A percentile compares a stretch with the other conserved stretches of the same genome.
phyloP scores from a whole-genome alignment of 2,329 filamentous ascomycete species.

The Paraphaeosphaeria sporulosa region DNA sequence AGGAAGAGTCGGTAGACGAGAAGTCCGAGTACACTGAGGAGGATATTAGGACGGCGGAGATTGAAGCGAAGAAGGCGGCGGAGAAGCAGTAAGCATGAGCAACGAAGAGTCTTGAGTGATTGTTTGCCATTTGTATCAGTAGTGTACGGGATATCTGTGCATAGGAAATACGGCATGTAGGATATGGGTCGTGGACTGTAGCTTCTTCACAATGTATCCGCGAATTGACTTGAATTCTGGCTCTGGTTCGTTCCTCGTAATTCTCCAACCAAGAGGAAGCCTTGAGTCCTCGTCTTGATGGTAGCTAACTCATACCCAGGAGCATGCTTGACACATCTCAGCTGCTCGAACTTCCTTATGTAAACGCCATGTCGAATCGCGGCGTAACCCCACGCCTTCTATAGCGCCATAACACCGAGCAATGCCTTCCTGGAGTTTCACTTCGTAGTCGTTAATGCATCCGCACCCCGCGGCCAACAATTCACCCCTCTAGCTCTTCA shows the following conservation, averaged over 20 bases:
- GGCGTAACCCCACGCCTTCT: slow-evolving; percentile 4
- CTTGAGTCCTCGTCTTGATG: not conserved
- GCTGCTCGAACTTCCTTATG: not conserved
- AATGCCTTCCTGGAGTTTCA: slow-evolving; percentile 4
- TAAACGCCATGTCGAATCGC: slow-evolving; percentile 2
- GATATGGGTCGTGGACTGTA: slow-evolving; percentile 1
- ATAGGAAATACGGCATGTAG: slow-evolving; percentile 6
- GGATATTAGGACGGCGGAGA: not conserved
- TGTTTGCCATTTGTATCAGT: slow-evolving; percentile 2
- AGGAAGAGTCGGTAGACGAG: not conserved
- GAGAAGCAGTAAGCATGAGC: not conserved
- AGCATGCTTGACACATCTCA: not conserved
- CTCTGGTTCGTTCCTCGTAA: not conserved
- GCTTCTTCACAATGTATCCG: slow-evolving; percentile 10
- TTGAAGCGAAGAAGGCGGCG: not conserved
- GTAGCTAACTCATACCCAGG: not conserved
- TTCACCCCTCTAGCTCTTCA: slow-evolving; percentile 33
- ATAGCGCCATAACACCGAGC: slow-evolving; percentile 16
- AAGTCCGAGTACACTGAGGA: not conserved
- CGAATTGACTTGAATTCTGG: not conserved
- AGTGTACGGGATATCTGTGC: slow-evolving; percentile 7
- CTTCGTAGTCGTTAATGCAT: not conserved
- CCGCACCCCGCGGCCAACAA: not conserved
- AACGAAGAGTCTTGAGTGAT: not conserved
- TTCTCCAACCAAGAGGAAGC: not conserved